Evolutionary conservation across 225 moss, liverwort and hornwort species (phyloP).

Genomic region (Polytrichum formosum): DNA sequence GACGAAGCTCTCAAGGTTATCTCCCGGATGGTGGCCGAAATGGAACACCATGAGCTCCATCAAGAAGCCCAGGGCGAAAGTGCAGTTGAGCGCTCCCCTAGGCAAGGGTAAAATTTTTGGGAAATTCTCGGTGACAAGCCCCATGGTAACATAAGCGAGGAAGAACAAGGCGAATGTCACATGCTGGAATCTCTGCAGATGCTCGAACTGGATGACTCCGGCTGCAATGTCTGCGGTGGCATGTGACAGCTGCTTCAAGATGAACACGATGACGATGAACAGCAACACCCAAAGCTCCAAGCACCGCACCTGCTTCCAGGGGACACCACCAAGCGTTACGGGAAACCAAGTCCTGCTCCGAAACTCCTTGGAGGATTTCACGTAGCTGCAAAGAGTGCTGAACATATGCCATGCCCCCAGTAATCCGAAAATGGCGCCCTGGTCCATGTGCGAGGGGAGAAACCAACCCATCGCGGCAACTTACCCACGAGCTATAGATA

Average conservation of each 20-base stretch:
- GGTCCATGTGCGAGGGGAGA: slow-evolving; percentile 59
- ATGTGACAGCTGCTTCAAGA: slow-evolving; percentile 69
- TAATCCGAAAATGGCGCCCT: slow-evolving; percentile 66
- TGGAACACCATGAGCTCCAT: slow-evolving; percentile 86
- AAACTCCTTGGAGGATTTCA: slow-evolving; percentile 41
- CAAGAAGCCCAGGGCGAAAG: slow-evolving; percentile 71
- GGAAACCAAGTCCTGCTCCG: slow-evolving; percentile 73
- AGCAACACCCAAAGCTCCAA: slow-evolving; percentile 79
- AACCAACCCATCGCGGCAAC: slow-evolving; percentile 38
- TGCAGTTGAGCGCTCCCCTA: slow-evolving; percentile 59
- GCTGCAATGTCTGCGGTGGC: slow-evolving; percentile 49
- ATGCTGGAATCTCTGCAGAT: slow-evolving; percentile 82
- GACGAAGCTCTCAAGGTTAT: slow-evolving; percentile 66
- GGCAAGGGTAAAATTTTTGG: slow-evolving; percentile 47
- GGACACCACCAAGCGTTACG: slow-evolving; percentile 5
- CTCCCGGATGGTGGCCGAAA: slow-evolving; percentile 81
- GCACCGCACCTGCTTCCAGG: slow-evolving; percentile 18
- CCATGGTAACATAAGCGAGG: slow-evolving; percentile 46
- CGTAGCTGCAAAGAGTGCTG: slow-evolving; percentile 52
- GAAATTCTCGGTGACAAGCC: slow-evolving; percentile 50
- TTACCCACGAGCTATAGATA: no score
- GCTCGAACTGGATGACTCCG: slow-evolving; percentile 49
- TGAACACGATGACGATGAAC: slow-evolving; percentile 55
- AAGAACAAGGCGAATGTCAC: slow-evolving; percentile 74
- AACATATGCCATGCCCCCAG: slow-evolving; percentile 72